A percentile compares a stretch with the other conserved stretches of the same genome.
These are phyloP conservation scores for Epichloe festucae DNA, from an alignment of 2,329 filamentous ascomycete genomes.

Conservation along the genomic window DNA sequence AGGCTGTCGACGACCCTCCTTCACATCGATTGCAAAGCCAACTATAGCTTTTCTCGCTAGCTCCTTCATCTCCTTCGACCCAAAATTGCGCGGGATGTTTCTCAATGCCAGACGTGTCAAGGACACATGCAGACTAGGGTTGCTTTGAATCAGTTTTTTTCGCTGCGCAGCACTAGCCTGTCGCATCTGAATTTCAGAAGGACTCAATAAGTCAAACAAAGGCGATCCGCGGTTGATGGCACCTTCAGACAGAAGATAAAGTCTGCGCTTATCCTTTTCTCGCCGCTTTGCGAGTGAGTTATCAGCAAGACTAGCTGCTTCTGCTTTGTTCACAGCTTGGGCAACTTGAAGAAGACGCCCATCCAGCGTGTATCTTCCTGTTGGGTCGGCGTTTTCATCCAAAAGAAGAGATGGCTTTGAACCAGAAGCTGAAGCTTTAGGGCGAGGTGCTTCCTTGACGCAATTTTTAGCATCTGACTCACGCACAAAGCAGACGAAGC, in stretches of 20 bases:
- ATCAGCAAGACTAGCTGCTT: slow-evolving; percentile 64
- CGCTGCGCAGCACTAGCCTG: slow-evolving; percentile 79
- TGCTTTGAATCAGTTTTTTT: slow-evolving; percentile 70
- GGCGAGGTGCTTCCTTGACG: slow-evolving; percentile 58
- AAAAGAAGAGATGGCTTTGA: slow-evolving; percentile 74
- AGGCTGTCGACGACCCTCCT: slow-evolving; percentile 58
- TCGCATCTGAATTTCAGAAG: slow-evolving; percentile 73
- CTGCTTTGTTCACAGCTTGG: slow-evolving; percentile 70
- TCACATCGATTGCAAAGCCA: slow-evolving; percentile 84
- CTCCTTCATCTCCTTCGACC: slow-evolving; percentile 79
- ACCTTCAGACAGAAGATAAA: slow-evolving; percentile 82
- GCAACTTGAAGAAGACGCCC: slow-evolving; percentile 77
- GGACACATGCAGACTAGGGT: slow-evolving; percentile 78
- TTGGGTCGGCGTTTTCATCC: slow-evolving; percentile 68
- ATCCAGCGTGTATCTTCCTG: slow-evolving; percentile 79
- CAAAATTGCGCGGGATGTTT: slow-evolving; percentile 75
- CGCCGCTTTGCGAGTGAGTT: slow-evolving; percentile 48
- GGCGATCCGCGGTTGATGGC: slow-evolving; percentile 65
- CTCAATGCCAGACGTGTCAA: slow-evolving; percentile 82
- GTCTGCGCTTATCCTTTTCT: slow-evolving; percentile 77
- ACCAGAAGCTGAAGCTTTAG: slow-evolving; percentile 30
- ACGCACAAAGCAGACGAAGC: slow-evolving; percentile 86
- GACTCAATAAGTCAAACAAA: slow-evolving; percentile 62
- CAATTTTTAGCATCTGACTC: slow-evolving; percentile 63
- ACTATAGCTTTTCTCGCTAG: slow-evolving; percentile 87